Evolutionary conservation across 1,139 yeast species (phyloP), one percentile per base, ranked within the genome.

Genomic region (Scheffersomyces insectosa): DNA sequence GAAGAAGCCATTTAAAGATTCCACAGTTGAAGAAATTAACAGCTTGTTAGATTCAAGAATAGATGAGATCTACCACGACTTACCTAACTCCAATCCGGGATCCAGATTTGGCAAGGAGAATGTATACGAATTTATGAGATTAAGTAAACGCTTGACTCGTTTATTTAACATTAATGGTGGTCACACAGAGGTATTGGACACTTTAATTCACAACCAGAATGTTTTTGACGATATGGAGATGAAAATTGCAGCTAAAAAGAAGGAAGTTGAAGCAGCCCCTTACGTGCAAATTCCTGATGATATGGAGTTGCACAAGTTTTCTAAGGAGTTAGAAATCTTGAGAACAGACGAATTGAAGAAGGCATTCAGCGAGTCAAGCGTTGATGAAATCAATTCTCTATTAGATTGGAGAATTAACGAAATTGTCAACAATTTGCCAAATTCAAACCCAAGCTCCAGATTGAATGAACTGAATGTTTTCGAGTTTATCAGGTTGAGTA

Each of bases 161-260:
- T 52, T 70, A 30, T 68, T 70, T 40, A 49, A 46, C 8, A 35
- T 56, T 11, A 70, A 71, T 49, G 66, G 66, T 3, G 63, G 62
- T 2, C 47, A 68, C 41, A 66, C 73, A 7, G 63, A 55, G 14
- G 59, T 66, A 8, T 60, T 72, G 47, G 76, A 72, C 47, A 54
- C 65, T 3, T 54, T 70, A 2, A 47, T 68, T 34, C 53, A 54
- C 11, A 63, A 63, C 32, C 65, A 63, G 41, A 34, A 42, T 8
- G 65, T 57, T 3, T 63, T 67, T 40, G 57, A 56, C 5, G 42
- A 49, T 11, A 52, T 65, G 36, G 71, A 65, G 42, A 45, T 47
- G 23, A 52, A 52, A 28, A 37, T 56, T 20, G 44, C 45, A 7
- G 42, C 45, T n/a, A 50, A 45, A 36, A 44, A 39, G 31, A 16